Base-by-base conservation (phyloP, 257 asterid species). In the Primulina huaijiensis region DNA sequence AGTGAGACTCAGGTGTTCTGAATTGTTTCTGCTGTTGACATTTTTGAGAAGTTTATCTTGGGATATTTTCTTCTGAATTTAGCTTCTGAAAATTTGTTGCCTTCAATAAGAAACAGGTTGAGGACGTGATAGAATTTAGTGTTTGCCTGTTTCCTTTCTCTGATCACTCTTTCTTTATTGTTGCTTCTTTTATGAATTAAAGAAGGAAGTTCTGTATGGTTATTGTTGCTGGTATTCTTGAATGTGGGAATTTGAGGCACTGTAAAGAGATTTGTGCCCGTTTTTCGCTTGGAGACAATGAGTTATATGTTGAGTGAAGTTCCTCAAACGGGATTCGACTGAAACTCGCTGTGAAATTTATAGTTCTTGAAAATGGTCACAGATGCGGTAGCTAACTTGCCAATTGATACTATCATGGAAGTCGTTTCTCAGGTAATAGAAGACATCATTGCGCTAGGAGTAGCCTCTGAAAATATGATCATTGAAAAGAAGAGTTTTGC, bases 401-500 rank as follows among this genome's bases (percentile, higher is more conserved):
- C 81, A 52, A 57, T 78, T 14, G 80, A 62, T 73, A 59, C 84
- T 4, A 11, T 64, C 12, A 8, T 71, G 60, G 86, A 81, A 31
- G 55, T 65, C 55, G 52, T 77, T 66, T 70, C 84, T 67, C 66
- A 77, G 64, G 78, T 73, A 1, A 70, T 80, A 34, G 86, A 81
- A 79, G 74, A 60, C 70, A 81, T 81, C 52, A 40, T 80, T 27
- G 87, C 83, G 77, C 14, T 79, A 25, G 75, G 67, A 53, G 30
- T 62, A 53, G 50, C 81, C 30, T 71, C 89, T 20, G 31, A 83
- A 19, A 78, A 69, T 61, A 87, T 83, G 69, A 75, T 72, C 8
- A 68, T 85, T 67, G 76, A 73, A 67, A 77, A 70, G 60, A 78
- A 78, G 77, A 70, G 87, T 67, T 85, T 87, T 67, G 63, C 53